phyloP scores from a whole-genome alignment of 1,139 yeast species.

The Yamadazyma diospyri region DNA sequence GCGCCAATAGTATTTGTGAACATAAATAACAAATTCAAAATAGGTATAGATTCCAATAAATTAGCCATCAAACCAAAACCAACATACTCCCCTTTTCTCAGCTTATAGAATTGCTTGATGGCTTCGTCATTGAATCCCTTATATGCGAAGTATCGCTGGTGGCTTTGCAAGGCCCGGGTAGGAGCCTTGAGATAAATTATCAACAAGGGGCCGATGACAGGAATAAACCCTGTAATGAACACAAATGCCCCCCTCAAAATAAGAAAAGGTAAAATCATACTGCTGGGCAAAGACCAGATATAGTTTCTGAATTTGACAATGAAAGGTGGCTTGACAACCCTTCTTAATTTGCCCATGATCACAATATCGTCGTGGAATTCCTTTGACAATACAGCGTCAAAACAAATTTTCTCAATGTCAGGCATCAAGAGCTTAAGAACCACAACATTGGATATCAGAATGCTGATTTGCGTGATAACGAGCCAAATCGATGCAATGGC shows the following conservation, averaged over 20 bases:
- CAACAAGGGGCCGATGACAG: slow-evolving; percentile 59
- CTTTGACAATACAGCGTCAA: slow-evolving; percentile 53
- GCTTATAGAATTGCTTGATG: slow-evolving; percentile 24
- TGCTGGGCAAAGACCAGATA: slow-evolving; percentile 23
- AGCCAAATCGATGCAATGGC: slow-evolving; percentile 54
- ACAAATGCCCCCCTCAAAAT: slow-evolving; percentile 25
- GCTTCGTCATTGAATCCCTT: slow-evolving; percentile 50
- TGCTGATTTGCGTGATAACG: slow-evolving; percentile 50
- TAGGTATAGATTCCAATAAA: slow-evolving; percentile 57
- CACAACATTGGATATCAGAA: slow-evolving; percentile 47
- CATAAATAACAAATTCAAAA: slow-evolving; percentile 55
- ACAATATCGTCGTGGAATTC: slow-evolving; percentile 51
- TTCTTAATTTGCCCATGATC: slow-evolving; percentile 40
- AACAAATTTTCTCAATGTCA: slow-evolving; percentile 49
- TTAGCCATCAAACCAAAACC: slow-evolving; percentile 61
- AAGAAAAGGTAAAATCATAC: slow-evolving; percentile 22
- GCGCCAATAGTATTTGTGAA: slow-evolving; percentile 71
- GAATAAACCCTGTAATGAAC: slow-evolving; percentile 48
- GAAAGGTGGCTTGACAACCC: slow-evolving; percentile 32
- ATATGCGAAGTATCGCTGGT: slow-evolving; percentile 56
- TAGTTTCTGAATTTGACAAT: slow-evolving; percentile 23
- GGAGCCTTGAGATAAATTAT: slow-evolving; percentile 57
- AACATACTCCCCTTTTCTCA: slow-evolving; percentile 30
- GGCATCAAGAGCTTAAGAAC: slow-evolving; percentile 55
- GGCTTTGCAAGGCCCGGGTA: slow-evolving; percentile 53